phyloP scores from a whole-genome alignment of 768 basidiomycete species.

The Clavaria fumosa region DNA sequence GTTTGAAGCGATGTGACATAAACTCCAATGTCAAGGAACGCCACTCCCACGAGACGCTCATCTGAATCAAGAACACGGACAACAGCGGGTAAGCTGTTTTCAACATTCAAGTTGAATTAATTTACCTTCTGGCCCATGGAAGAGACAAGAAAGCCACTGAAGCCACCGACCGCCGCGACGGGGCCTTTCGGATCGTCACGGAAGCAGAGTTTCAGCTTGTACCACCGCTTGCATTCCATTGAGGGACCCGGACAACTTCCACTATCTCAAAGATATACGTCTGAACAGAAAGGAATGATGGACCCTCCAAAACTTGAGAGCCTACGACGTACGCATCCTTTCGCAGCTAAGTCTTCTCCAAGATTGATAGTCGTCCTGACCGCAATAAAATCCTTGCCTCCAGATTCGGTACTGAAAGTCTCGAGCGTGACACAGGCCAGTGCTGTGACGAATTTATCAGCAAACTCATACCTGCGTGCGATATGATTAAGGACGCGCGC shows the following conservation, averaged over 20 bases:
- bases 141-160: constrained; percentile 85
- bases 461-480: constrained; percentile 71
- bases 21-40: constrained; percentile 89
- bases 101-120: constrained; percentile 1
- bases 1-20: constrained; percentile 81
- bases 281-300: no score
- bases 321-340: constrained; percentile 71
- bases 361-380: constrained; percentile 90
- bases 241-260: constrained; percentile 68
- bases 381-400: constrained; percentile 80
- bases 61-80: constrained; percentile 91
- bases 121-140: constrained; percentile 91
- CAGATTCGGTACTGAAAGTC: constrained; percentile 68
- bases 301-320: not conserved
- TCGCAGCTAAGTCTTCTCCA: constrained; percentile 87
- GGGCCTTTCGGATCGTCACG: constrained; percentile 90
- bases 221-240: constrained; percentile 44
- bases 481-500: not conserved
- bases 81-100: constrained; percentile 37
- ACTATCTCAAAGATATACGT: constrained; percentile 93
- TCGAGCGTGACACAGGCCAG: constrained; percentile 76
- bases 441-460: constrained; percentile 82
- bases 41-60: constrained; percentile 89
- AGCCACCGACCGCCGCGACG: constrained; percentile 77
- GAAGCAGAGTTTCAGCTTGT: constrained; percentile 66